Conservation (phyloP, 345 rosid species). For the Salix purpurea region DNA sequence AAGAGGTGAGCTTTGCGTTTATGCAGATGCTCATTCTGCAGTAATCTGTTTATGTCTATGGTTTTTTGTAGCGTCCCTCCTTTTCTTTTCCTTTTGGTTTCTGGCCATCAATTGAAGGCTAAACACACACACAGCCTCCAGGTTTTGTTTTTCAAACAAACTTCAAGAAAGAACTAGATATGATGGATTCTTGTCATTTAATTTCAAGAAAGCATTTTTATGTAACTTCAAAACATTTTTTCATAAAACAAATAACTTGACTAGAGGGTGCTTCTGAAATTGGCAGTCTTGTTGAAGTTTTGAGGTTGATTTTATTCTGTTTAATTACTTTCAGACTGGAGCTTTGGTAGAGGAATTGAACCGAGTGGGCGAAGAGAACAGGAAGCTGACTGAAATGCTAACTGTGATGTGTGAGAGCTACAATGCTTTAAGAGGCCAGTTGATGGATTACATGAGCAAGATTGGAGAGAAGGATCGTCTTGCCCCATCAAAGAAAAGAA, state of each 20-base stretch:
- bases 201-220: not conserved
- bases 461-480: slow-evolving; percentile 37
- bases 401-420: slow-evolving; percentile 71
- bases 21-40: not conserved
- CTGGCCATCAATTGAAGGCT: not conserved
- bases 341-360: slow-evolving; percentile 72
- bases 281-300: not conserved
- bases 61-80: not conserved
- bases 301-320: not conserved
- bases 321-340: slow-evolving; percentile 26
- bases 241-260: not conserved
- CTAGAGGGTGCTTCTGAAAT: not conserved
- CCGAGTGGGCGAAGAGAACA: slow-evolving; percentile 77
- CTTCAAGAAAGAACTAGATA: not conserved
- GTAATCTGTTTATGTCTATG: not conserved
- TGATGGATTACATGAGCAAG: slow-evolving; percentile 55
- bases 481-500: slow-evolving; percentile 70
- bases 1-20: slow-evolving; percentile 29
- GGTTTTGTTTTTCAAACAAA: not conserved
- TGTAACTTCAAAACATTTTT: not conserved
- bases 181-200: not conserved
- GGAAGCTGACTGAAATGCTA: slow-evolving; percentile 75
- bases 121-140: not conserved
- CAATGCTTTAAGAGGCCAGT: slow-evolving; percentile 56
- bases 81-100: not conserved